Evolutionary conservation across 768 basidiomycete species (phyloP).

Genomic region (Leccinum subtestaceum): DNA sequence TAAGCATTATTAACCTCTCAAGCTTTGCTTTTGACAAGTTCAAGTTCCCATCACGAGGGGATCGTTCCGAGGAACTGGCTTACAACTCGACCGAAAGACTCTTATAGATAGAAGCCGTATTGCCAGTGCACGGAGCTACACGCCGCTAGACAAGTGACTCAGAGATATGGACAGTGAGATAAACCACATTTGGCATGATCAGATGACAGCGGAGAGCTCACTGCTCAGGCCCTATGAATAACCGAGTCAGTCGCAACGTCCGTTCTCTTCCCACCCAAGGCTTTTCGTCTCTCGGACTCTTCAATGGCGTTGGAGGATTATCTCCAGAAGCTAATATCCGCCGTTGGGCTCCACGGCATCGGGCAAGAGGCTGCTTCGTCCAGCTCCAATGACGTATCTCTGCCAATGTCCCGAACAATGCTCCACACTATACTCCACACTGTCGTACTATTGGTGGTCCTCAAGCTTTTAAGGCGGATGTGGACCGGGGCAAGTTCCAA

Average conservation of each 20-base stretch:
- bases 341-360: background rate
- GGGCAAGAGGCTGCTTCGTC: constrained; percentile 1
- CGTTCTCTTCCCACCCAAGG: background rate
- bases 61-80: background rate
- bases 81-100: background rate
- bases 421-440: constrained; percentile 20
- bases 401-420: constrained; percentile 3
- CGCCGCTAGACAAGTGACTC: too few species aligned
- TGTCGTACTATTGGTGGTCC: constrained; percentile 7
- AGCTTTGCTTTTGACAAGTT: background rate
- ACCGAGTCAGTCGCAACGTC: background rate
- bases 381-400: constrained; percentile 25
- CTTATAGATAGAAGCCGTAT: background rate
- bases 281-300: background rate
- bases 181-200: background rate
- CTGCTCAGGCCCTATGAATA: background rate
- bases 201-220: constrained; percentile 2
- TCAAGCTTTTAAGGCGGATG: constrained; percentile 15
- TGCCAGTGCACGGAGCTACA: background rate
- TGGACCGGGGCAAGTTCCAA: background rate
- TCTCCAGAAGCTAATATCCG: constrained; percentile 12
- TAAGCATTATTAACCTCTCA: background rate
- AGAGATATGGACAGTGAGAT: background rate
- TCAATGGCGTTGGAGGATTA: constrained; percentile 9
- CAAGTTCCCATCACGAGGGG: background rate